phyloP scores from a whole-genome alignment of 495 filamentous ascomycete genomes.

The Tirmania nivea region DNA sequence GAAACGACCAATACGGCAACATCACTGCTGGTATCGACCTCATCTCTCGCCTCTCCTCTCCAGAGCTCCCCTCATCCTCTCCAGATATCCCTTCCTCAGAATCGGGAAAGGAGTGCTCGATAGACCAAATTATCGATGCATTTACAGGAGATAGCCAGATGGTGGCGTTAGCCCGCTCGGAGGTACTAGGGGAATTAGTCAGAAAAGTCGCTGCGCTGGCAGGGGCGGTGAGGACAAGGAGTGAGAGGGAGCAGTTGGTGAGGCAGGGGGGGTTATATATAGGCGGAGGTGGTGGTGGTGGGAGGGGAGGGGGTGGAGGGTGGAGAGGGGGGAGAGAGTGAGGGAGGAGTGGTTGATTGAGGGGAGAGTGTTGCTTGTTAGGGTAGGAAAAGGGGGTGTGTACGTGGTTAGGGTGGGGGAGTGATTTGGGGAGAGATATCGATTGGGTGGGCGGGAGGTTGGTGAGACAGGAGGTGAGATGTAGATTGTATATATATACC shows the following conservation, averaged over 20 bases:
- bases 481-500: too few species aligned
- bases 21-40: constrained; percentile 78
- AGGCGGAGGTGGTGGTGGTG: constrained; percentile 2
- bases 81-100: constrained; percentile 10
- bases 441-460: too few species aligned
- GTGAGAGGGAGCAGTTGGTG: constrained; percentile 13
- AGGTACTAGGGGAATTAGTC: constrained; percentile 12
- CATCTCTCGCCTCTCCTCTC: constrained; percentile 22
- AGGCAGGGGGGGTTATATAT: constrained; percentile 13
- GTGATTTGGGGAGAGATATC: too few species aligned
- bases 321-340: constrained; percentile 4
- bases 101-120: background rate
- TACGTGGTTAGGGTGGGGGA: too few species aligned
- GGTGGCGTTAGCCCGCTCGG: constrained; percentile 6
- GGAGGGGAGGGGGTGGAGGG: constrained; percentile 4
- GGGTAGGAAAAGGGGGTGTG: constrained; percentile 11
- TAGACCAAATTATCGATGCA: constrained; percentile 5
- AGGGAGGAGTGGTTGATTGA: constrained; percentile 14
- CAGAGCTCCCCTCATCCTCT: constrained; percentile 9
- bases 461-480: too few species aligned
- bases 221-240: constrained; percentile 6
- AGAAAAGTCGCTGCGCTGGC: constrained; percentile 8
- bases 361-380: constrained; percentile 12
- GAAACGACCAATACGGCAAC: constrained; percentile 91
- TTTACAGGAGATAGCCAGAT: constrained; percentile 5